Conservation (phyloP, 2,329 filamentous ascomycete species). For the Diaporthe caulivora region DNA sequence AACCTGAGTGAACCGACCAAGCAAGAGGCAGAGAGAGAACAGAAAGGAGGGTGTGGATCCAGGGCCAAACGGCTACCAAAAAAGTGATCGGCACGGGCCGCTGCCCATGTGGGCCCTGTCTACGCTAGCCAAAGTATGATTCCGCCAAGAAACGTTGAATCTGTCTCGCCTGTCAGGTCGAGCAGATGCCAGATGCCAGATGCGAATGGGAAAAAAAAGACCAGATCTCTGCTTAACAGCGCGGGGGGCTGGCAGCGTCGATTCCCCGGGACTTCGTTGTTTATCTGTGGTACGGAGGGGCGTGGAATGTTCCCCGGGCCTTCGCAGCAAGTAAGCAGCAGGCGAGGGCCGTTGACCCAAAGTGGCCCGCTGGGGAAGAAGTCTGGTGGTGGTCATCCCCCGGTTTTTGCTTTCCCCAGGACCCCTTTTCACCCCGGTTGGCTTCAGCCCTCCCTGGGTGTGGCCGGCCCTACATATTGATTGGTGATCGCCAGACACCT, state of each 20-base stretch:
- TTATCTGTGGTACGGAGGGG: not conserved
- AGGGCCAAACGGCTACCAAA: no score
- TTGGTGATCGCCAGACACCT: conserved; percentile 2
- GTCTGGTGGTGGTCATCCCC: not conserved
- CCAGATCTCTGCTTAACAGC: not conserved
- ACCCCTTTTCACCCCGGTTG: not conserved
- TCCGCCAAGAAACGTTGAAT: conserved; percentile 12
- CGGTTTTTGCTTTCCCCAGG: not conserved
- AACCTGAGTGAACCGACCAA: not conserved
- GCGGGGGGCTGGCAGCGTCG: not conserved
- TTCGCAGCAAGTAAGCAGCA: not conserved
- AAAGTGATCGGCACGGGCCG: conserved; percentile 25
- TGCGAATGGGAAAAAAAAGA: not conserved
- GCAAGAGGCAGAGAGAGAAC: not conserved
- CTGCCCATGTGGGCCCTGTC: no score
- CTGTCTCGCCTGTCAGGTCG: conserved; percentile 15
- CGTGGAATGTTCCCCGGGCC: not conserved
- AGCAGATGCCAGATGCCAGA: not conserved
- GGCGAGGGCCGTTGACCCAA: not conserved
- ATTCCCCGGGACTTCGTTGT: not conserved
- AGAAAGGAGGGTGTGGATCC: not conserved
- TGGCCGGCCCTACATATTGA: not conserved
- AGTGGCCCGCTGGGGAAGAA: not conserved
- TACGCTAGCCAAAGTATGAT: conserved; percentile 9
- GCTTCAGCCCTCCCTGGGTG: not conserved